Base-by-base conservation (phyloP, 305 asterid genomes). In the Plantago lanceolata region DNA sequence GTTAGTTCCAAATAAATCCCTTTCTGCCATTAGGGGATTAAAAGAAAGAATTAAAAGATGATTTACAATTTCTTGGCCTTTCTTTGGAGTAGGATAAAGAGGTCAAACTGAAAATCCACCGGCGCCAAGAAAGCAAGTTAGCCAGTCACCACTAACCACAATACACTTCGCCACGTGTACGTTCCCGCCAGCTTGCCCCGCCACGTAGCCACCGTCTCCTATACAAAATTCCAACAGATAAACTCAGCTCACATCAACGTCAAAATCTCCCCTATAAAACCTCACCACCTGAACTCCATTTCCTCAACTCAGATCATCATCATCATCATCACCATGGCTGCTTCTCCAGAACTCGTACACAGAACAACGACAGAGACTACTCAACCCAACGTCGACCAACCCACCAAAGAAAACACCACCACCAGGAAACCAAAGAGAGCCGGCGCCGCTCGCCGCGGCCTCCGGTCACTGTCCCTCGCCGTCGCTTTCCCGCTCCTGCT, bases 361-460 rank as follows among this genome's bases (percentile, higher is more conserved):
- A 79, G 97, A 72, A n/a, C 78, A 4, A 66, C 33, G 19, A 35
- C 33, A 19, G 67, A 66, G 52, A 24, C 57, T 60, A 19, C 54
- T 43, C 53, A 48, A 7, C 55, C 47, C 12, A 49, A 57, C 18
- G 26, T 48, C 51, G 52, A n/a, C 8, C 24, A 63, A n/a, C 44
- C 71, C 18, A 14, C 57, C 12, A 17, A 50, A 63, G 49, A 64
- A 63, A 58, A 20, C 26, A 19, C 19, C 48, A 19, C 33, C 16
- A 33, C 33, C 18, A 11, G 49, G 59, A 75, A 75, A 8, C 70
- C 73, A 43, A 75, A 71, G 47, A 76, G 67, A 60, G 0, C 76
- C 16, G 84, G 70, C 56, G 68, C 81, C 64, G 92, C 97, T 24
- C 73, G 76, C 48, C 93, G 95, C 14, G 97, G 97, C 35, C 76